Conservation (phyloP, 139 green algal genomes). For the Micromonas pusilla region DNA sequence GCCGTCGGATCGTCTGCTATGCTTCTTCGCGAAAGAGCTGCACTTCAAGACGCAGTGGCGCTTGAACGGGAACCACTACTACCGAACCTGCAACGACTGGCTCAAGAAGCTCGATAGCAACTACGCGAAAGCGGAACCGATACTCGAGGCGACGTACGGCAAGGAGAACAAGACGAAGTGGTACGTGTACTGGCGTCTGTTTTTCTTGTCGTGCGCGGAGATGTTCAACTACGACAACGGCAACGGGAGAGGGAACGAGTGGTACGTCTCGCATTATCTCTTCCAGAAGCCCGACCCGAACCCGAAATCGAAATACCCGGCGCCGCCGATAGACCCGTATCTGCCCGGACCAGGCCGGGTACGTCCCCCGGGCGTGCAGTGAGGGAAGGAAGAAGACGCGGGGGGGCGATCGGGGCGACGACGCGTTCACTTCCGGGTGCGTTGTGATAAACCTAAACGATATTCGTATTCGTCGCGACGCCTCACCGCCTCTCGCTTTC, state of each 20-base stretch:
- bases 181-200: slow-evolving; percentile 30
- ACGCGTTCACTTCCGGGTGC: too few species aligned
- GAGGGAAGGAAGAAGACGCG: too few species aligned
- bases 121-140: slow-evolving; percentile 32
- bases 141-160: slow-evolving; percentile 59
- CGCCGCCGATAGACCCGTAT: too few species aligned
- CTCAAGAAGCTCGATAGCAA: slow-evolving; percentile 48
- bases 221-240: slow-evolving; percentile 26
- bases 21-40: slow-evolving; percentile 70
- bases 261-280: slow-evolving; percentile 24
- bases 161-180: slow-evolving; percentile 15
- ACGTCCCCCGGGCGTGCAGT: too few species aligned
- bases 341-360: too few species aligned
- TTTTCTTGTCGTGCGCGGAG: slow-evolving; percentile 27
- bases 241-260: slow-evolving; percentile 19
- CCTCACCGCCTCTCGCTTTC: background rate
- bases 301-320: background rate
- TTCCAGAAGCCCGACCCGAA: slow-evolving; percentile 6
- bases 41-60: slow-evolving; percentile 60
- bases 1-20: slow-evolving; percentile 75
- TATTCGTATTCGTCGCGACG: background rate
- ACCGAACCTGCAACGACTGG: slow-evolving; percentile 71
- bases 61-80: slow-evolving; percentile 86
- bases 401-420: too few species aligned
- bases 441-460: background rate